These are phyloP conservation scores for Termitomyces sp. DNA, from an alignment of 768 basidiomycete genomes.

Conservation along the genomic window DNA sequence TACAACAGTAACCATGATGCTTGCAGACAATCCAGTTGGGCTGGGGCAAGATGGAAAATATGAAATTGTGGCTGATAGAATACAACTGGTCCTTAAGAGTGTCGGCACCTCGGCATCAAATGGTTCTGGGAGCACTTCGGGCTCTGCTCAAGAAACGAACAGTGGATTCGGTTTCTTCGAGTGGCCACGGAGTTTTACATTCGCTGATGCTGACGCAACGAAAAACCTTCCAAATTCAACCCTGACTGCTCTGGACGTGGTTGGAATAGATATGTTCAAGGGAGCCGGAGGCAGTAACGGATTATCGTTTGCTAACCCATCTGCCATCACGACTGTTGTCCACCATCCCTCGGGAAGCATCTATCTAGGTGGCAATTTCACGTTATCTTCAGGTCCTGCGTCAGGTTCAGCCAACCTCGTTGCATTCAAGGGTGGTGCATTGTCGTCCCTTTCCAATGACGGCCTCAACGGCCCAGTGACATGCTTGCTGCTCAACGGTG, in stretches of 20 bases:
- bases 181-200: conserved; percentile 55
- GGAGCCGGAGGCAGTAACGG: conserved; percentile 47
- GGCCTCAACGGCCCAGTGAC: conserved; percentile 82
- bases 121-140: conserved; percentile 24
- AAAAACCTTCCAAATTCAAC: conserved; percentile 59
- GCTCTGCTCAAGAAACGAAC: conserved; percentile 25
- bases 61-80: conserved; percentile 78
- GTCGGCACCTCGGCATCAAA: conserved; percentile 38
- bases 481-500: conserved; percentile 55
- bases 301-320: conserved; percentile 28
- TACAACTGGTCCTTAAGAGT: conserved; percentile 75
- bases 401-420: conserved; percentile 67
- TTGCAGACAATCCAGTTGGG: conserved; percentile 62
- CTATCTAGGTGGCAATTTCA: conserved; percentile 78
- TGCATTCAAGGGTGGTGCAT: conserved; percentile 53
- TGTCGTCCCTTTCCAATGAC: conserved; percentile 47
- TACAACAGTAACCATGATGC: conserved; percentile 67
- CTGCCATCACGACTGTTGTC: conserved; percentile 47
- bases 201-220: conserved; percentile 49
- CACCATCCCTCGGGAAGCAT: conserved; percentile 62
- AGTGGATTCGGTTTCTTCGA: conserved; percentile 85
- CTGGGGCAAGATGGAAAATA: conserved; percentile 62
- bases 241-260: conserved; percentile 59
- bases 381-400: conserved; percentile 48
- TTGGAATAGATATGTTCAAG: conserved; percentile 57